phyloP scores from a whole-genome alignment of 768 basidiomycete genomes.

The Floccularia luteovirens region DNA sequence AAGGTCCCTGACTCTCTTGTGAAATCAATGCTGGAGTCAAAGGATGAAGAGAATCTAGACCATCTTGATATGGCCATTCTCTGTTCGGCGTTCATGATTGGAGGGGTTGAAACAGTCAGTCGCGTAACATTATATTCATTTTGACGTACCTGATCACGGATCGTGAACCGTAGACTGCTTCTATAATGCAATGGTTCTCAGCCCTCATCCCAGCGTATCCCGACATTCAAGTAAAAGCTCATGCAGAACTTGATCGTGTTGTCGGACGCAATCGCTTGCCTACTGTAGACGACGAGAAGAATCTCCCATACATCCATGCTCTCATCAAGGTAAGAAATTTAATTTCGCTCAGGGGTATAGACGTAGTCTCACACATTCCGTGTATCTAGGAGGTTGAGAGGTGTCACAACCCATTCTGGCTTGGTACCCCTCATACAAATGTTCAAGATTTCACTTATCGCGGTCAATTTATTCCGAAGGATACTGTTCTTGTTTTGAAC shows the following conservation, averaged over 20 bases:
- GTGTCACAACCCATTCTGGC: constrained; percentile 29
- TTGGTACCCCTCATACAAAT: constrained; percentile 29
- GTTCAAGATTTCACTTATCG: constrained; percentile 31
- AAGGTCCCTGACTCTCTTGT: constrained; percentile 33
- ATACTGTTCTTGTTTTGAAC: constrained; percentile 31
- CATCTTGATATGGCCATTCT: constrained; percentile 31
- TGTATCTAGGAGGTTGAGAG: constrained; percentile 25
- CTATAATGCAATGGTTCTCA: constrained; percentile 30
- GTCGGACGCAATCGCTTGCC: constrained; percentile 23
- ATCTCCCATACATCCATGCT: constrained; percentile 26
- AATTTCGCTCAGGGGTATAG: neutral
- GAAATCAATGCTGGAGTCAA: constrained; percentile 25
- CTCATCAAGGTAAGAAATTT: constrained; percentile 19
- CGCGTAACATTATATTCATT: neutral
- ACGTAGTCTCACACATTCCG: constrained; percentile 7
- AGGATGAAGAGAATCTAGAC: constrained; percentile 27
- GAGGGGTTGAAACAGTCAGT: constrained; percentile 33
- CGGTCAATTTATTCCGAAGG: constrained; percentile 31
- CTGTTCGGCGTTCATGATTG: constrained; percentile 33
- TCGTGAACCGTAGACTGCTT: constrained; percentile 18
- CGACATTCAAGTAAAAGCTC: constrained; percentile 18
- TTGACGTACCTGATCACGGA: neutral
- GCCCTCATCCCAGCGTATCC: constrained; percentile 24
- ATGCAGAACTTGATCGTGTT: constrained; percentile 21
- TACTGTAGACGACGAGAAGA: constrained; percentile 19